phyloP scores from a whole-genome alignment of 768 basidiomycete species.

The Boletus rex-veris region DNA sequence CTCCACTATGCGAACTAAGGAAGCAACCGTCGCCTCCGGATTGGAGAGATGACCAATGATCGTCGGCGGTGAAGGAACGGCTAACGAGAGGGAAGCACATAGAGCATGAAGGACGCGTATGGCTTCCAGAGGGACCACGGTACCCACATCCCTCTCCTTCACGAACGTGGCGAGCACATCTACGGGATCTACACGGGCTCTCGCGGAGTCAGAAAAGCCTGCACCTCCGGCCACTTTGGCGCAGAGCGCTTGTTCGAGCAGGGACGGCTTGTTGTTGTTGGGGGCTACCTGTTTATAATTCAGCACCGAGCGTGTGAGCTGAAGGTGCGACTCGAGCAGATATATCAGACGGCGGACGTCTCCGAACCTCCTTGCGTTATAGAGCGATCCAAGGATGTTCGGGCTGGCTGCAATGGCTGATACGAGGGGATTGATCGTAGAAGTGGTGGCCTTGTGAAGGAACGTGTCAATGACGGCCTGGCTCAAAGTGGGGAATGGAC shows the following conservation, averaged over 20 bases:
- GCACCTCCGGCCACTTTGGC: constrained; percentile 53
- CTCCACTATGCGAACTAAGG: constrained; percentile 67
- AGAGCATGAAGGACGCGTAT: constrained; percentile 65
- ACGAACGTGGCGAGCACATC: constrained; percentile 71
- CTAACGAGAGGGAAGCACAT: constrained; percentile 58
- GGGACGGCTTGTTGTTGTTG: constrained; percentile 45
- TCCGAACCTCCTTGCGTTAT: constrained; percentile 58
- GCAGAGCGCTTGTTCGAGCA: constrained; percentile 77
- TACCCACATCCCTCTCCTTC: constrained; percentile 59
- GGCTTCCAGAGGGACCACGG: constrained; percentile 60
- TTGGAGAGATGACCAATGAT: constrained; percentile 77
- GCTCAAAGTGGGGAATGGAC: constrained; percentile 59
- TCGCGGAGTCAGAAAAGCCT: constrained; percentile 40
- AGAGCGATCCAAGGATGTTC: constrained; percentile 56
- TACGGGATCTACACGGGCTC: constrained; percentile 62
- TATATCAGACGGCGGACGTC: constrained; percentile 68
- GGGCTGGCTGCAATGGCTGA: constrained; percentile 62
- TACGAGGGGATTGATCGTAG: constrained; percentile 79
- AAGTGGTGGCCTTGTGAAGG: constrained; percentile 69
- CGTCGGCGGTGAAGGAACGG: constrained; percentile 62
- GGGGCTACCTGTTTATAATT: constrained; percentile 55
- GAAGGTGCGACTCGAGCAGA: constrained; percentile 65
- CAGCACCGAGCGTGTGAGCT: constrained; percentile 58
- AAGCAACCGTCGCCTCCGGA: constrained; percentile 65
- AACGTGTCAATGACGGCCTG: constrained; percentile 67